Evolutionary conservation across 805 yeast genomes (phyloP).

Genomic region (Blastobotrys attinorum): DNA sequence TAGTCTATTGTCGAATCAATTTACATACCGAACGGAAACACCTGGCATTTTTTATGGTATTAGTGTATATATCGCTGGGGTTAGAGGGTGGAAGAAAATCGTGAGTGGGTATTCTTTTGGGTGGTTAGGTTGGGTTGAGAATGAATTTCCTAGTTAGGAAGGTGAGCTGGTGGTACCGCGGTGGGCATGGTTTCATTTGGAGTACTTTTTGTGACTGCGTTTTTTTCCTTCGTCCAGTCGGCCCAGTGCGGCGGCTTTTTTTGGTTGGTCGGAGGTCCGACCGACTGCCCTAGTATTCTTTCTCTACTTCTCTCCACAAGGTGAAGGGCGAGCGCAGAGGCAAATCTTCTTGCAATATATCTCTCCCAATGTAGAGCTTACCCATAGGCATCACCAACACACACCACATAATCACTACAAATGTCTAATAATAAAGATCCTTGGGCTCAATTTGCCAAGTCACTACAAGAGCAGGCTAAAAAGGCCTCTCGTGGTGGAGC

Average conservation of each 20-base stretch:
- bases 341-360: too few relatives aligned
- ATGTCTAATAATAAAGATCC: conserved; percentile 12
- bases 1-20: conserved; percentile 31
- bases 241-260: too few relatives aligned
- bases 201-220: too few relatives aligned
- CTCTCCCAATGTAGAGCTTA: too few relatives aligned
- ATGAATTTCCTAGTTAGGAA: too few relatives aligned
- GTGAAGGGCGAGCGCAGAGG: too few relatives aligned
- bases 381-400: background rate
- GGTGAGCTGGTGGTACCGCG: too few relatives aligned
- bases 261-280: too few relatives aligned
- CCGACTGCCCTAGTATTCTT: too few relatives aligned
- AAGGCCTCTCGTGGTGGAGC: conserved; percentile 32
- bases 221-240: too few relatives aligned
- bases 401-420: background rate
- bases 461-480: conserved; percentile 18
- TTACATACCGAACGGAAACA: conserved; percentile 95
- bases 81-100: background rate
- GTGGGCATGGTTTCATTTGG: too few relatives aligned
- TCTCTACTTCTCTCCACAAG: too few relatives aligned
- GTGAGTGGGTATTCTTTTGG: background rate
- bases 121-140: background rate
- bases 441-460: conserved; percentile 18
- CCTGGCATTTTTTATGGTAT: conserved; percentile 62
- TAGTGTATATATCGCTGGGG: background rate